Conservation (phyloP, 2,329 filamentous ascomycete species). For the Fusarium mundagurra region DNA sequence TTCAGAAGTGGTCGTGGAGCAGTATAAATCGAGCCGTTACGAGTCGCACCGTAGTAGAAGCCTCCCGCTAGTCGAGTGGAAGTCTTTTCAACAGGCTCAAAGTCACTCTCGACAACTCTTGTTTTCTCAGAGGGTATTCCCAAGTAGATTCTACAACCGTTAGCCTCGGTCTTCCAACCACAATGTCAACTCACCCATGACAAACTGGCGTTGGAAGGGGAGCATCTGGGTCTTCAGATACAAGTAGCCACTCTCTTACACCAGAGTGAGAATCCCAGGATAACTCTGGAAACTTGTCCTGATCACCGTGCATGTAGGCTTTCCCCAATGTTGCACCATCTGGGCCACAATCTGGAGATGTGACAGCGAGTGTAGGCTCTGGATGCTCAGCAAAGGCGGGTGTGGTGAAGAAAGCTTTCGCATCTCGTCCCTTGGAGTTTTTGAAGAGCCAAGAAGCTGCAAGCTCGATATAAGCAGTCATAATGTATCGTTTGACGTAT, state of each 20-base stretch:
- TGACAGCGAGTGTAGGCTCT: constrained; percentile 51
- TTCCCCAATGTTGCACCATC: constrained; percentile 48
- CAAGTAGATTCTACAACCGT: constrained; percentile 34
- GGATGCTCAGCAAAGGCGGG: constrained; percentile 48
- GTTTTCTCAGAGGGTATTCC: constrained; percentile 34
- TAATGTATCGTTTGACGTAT: background rate
- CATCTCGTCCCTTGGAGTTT: constrained; percentile 50
- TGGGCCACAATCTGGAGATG: constrained; percentile 53
- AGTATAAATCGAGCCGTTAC: constrained; percentile 53
- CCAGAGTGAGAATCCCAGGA: constrained; percentile 50
- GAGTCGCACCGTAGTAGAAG: constrained; percentile 58
- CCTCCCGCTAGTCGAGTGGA: constrained; percentile 52
- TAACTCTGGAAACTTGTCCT: constrained; percentile 53
- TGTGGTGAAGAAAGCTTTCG: constrained; percentile 49
- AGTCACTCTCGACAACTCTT: constrained; percentile 46
- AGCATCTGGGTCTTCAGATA: constrained; percentile 59
- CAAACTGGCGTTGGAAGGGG: constrained; percentile 56
- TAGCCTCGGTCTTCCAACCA: background rate
- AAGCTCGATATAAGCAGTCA: constrained; percentile 48
- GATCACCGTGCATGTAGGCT: constrained; percentile 53
- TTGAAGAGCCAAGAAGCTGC: constrained; percentile 53
- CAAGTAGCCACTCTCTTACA: constrained; percentile 57
- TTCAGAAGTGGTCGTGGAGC: constrained; percentile 59
- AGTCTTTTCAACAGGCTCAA: constrained; percentile 45
- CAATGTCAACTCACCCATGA: constrained; percentile 51